Percentiles rank a stretch among this genome's conserved stretches.
Conservation (phyloP, 2,329 filamentous ascomycete species). For the Dendryphion nanum region DNA sequence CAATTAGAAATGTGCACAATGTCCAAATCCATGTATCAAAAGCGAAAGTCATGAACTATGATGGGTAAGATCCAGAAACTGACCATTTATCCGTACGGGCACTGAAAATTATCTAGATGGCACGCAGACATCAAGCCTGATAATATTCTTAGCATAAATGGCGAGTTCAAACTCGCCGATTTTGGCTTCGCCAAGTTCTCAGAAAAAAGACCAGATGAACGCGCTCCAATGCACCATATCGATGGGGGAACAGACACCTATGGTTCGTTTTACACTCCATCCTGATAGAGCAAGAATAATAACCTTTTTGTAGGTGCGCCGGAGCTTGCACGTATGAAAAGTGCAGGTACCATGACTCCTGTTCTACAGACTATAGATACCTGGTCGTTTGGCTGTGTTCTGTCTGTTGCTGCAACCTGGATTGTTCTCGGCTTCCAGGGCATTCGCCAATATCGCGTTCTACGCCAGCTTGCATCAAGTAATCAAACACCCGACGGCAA, state of each 20-base stretch:
- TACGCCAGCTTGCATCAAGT: constrained; percentile 7
- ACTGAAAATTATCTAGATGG: too few species aligned
- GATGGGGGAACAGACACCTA: constrained; percentile 37
- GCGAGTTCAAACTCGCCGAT: constrained; percentile 40
- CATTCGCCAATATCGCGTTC: constrained; percentile 19
- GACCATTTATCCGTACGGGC: too few species aligned
- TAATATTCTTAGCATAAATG: constrained; percentile 41
- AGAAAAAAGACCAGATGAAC: constrained; percentile 3
- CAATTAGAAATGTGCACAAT: constrained; percentile 27
- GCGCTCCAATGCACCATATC: too few species aligned
- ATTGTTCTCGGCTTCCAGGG: constrained; percentile 36
- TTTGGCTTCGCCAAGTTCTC: constrained; percentile 35
- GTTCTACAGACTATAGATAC: constrained; percentile 38
- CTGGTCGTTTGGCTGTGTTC: constrained; percentile 42
- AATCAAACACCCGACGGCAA: neutral
- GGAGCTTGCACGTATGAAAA: constrained; percentile 4
- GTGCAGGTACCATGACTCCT: constrained; percentile 8
- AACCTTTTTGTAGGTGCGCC: constrained; percentile 13
- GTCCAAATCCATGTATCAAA: too few species aligned
- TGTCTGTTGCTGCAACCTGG: constrained; percentile 42
- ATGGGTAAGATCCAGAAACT: too few species aligned
- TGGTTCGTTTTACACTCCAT: too few species aligned
- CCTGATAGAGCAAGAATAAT: neutral
- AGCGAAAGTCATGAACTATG: constrained; percentile 3
- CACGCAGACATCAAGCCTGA: constrained; percentile 47